A percentile compares a stretch with the other conserved stretches of the same genome.
Conservation (phyloP, 768 basidiomycete genomes). For the Boletus barrowsii region DNA sequence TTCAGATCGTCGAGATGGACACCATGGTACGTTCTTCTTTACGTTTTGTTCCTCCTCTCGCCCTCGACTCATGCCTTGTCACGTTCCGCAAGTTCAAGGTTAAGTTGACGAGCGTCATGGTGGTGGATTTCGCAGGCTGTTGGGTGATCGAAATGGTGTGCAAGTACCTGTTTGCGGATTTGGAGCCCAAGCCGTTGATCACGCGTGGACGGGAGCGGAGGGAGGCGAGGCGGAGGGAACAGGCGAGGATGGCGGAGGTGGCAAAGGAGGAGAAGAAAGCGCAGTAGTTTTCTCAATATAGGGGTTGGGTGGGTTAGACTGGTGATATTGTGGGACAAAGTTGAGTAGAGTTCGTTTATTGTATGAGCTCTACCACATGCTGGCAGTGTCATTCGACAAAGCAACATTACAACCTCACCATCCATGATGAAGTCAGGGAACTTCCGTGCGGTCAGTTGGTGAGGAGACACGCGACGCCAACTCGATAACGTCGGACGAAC, state of each 20-base stretch:
- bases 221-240: slow-evolving; percentile 53
- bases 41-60: background rate
- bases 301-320: background rate
- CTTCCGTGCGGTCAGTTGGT: too few species aligned
- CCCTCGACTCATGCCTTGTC: too few species aligned
- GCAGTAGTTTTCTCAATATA: slow-evolving; percentile 18
- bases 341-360: background rate
- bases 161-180: slow-evolving; percentile 83
- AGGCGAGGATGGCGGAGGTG: slow-evolving; percentile 30
- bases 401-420: too few species aligned
- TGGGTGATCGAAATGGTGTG: slow-evolving; percentile 79
- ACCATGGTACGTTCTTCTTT: slow-evolving; percentile 48
- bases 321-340: background rate
- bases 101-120: slow-evolving; percentile 75
- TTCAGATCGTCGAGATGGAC: slow-evolving; percentile 94
- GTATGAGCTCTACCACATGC: too few species aligned
- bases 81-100: slow-evolving; percentile 66
- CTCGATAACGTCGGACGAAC: too few species aligned
- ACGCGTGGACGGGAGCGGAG: slow-evolving; percentile 80
- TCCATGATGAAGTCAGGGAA: too few species aligned
- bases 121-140: slow-evolving; percentile 85
- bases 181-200: slow-evolving; percentile 82
- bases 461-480: too few species aligned
- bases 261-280: slow-evolving; percentile 35
- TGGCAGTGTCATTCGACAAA: too few species aligned